These are phyloP conservation scores for Ananas comosus DNA, from an alignment of 176 grass and related monocot species.

Conservation along the genomic window DNA sequence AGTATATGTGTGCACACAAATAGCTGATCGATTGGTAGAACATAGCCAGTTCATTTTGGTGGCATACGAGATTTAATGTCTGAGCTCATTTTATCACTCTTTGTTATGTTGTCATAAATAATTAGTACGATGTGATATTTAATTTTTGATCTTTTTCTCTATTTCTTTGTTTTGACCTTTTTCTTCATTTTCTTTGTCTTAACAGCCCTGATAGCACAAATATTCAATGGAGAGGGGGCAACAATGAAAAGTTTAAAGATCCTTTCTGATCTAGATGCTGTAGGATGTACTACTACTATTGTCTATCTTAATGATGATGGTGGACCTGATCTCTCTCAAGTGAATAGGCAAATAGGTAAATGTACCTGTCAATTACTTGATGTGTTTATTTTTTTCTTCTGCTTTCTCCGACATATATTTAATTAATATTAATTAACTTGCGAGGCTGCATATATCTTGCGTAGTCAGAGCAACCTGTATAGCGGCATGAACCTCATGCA, in stretches of 20 bases:
- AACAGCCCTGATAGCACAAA: constrained; percentile 47
- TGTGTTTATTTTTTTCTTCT: background rate
- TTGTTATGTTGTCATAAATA: too few species aligned
- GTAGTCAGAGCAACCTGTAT: background rate
- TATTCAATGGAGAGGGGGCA: constrained; percentile 33
- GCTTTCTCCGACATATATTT: background rate
- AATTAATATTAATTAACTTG: background rate
- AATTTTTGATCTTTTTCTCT: background rate
- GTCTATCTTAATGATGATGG: constrained; percentile 18
- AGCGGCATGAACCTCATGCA: background rate
- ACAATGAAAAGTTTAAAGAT: constrained; percentile 28
- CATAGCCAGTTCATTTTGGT: too few species aligned
- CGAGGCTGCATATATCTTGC: background rate
- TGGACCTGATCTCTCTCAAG: constrained; percentile 7
- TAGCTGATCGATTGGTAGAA: too few species aligned
- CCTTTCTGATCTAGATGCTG: constrained; percentile 20
- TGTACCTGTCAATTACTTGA: background rate
- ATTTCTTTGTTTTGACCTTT: background rate
- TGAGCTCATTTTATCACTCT: too few species aligned
- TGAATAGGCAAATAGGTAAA: constrained; percentile 25
- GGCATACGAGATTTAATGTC: too few species aligned
- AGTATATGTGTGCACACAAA: too few species aligned
- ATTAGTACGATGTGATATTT: background rate
- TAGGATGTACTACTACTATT: constrained; percentile 12
- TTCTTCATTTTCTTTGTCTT: background rate